Evolutionary conservation across 2,329 filamentous ascomycete genomes (phyloP).

Genomic region (Tolypocladium paradoxum): DNA sequence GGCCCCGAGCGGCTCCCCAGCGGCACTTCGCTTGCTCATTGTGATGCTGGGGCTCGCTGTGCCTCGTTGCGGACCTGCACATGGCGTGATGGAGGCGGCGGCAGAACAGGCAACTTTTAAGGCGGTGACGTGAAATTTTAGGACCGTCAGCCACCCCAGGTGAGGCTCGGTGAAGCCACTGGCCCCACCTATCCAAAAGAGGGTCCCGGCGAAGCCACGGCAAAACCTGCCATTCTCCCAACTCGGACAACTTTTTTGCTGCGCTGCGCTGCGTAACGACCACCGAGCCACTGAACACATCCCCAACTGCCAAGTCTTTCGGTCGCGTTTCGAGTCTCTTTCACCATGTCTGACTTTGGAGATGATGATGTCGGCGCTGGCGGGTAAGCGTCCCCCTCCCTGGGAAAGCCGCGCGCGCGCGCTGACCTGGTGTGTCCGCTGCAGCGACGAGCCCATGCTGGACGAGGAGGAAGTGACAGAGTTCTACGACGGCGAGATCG

Average conservation of each 20-base stretch:
- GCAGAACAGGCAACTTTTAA: conserved; percentile 21
- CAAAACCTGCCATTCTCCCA: conserved; percentile 13
- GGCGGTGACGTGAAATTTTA: conserved; percentile 21
- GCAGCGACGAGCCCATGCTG: conserved; percentile 59
- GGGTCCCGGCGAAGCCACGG: conserved; percentile 19
- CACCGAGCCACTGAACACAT: neutral
- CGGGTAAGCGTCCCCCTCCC: conserved; percentile 32
- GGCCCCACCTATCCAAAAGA: neutral
- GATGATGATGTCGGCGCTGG: conserved; percentile 51
- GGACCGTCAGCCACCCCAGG: conserved; percentile 5
- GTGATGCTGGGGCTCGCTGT: neutral
- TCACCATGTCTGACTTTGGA: conserved; percentile 62
- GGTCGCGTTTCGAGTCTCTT: neutral
- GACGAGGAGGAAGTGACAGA: conserved; percentile 58
- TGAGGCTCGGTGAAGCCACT: conserved; percentile 1
- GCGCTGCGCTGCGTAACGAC: neutral
- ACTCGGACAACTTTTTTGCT: neutral
- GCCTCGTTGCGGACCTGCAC: neutral
- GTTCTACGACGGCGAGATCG: conserved; percentile 45
- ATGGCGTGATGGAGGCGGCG: conserved; percentile 1
- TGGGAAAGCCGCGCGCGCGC: conserved; percentile 10
- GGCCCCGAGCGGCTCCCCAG: conserved; percentile 10
- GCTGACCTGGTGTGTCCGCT: conserved; percentile 8
- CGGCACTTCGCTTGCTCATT: conserved; percentile 23
- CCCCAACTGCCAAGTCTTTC: neutral